Evolutionary conservation across 345 rosid genomes (phyloP), one percentile per base, ranked within the genome.

Genomic region (Hevea brasiliensis): DNA sequence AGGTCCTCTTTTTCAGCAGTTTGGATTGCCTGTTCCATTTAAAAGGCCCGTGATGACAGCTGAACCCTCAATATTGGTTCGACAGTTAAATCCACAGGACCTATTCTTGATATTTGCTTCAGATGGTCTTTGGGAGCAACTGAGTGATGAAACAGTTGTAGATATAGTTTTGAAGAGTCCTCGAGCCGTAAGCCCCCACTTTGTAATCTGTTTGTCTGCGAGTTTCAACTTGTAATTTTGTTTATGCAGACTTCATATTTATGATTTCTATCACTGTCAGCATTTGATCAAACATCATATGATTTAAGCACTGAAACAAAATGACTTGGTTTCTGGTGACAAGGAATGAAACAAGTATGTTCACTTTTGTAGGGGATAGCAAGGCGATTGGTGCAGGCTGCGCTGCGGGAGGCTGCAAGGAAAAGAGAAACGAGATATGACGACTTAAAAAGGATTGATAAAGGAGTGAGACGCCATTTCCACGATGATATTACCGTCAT

Each of bases 401-500:
- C 93, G 7, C 42, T 85, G 29, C 77, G 59, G 42, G 89, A 81
- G 80, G 90, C 85, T 23, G 90, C 93, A 0, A 85, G 74, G 82
- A 89, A 87, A 80, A 78, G 86, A 68, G 88, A 85, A 72, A 81
- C 81, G 81, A 72, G 75, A 61, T 85, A 87, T 3, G 68, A 73
- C 0, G 89, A 87, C 74, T 73, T 89, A 62, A 87, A 63, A 71
- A 74, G 66, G 58, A 81, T 82, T 4, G 78, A 81, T 64, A 87
- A 72, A 61, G 93, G 93, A 1, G 59, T 68, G 6, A 78, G 93
- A 56, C 90, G 93, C n/a, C 70, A 85, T 81, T 80, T 84, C 80
- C 93, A 89, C 41, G 93, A 89, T 8, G 93, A 89, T 54, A 89
- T 89, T 24, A 84, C 93, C 0, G 89, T 87, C n/a, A 71, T 87